Base-by-base conservation (phyloP, 306 rosid species). In the Cicer bijugum region DNA sequence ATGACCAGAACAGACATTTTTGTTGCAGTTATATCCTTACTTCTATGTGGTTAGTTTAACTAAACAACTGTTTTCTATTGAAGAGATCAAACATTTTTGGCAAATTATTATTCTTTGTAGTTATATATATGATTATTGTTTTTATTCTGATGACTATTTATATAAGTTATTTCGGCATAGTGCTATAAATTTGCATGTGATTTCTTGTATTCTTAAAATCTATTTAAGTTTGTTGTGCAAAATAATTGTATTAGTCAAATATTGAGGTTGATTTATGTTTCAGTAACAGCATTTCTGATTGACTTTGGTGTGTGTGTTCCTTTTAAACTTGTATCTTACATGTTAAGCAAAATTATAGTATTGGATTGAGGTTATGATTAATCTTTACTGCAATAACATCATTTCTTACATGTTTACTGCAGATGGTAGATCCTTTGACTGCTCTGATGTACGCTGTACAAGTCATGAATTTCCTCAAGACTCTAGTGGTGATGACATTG, bases 371-470 rank as follows among this genome's bases (percentile, higher is more conserved):
- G 74, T 67, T 69, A 12, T 74, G 73, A 53, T 78, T 66, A 56
- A 51, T 62, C 52, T 39, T 23, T 44, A 17, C 37, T 12, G 53
- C 67, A 74, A 35, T 78, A 45, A 83, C 75, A 69, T 14, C 61
- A 48, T 55, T 60, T 76, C 71, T 75, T 17, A 66, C 73, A 7
- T 62, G 16, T 62, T 50, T 57, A 43, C 68, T 60, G 15, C 91
- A 94, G 99, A 88, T 89, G 95, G 91, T 79, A 50, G 99, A 94
- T 82, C 97, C 99, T 76, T 90, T 94, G 92, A 94, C 97, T 48
- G 99, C 99, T 58, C 80, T 94, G 89, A 91, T 91, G 97, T 87
- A 91, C 78, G 99, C 97, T 0, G 97, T 94, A 59, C 97, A 90
- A 80, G 99, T 94, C 84, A 94, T 94, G 99, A 94, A 94, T 82